Evolutionary conservation across 2,329 filamentous ascomycete genomes (phyloP).

Genomic region (Pseudogymnoascus sp.): DNA sequence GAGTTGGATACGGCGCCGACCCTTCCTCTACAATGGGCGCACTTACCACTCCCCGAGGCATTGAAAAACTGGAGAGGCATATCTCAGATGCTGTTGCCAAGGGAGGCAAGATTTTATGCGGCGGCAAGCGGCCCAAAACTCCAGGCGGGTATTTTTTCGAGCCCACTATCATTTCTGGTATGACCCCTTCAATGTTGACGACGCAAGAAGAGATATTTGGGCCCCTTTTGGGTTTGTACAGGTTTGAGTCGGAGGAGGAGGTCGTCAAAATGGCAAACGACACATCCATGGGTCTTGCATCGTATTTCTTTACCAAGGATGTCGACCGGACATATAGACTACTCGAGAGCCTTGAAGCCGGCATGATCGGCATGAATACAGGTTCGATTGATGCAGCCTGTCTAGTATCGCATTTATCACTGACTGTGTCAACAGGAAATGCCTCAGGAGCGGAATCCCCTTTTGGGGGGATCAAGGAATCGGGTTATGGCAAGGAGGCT

Average conservation of each 20-base stretch:
- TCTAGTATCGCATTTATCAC: no score
- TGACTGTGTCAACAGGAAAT: slow-evolving; percentile 22
- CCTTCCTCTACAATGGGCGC: slow-evolving; percentile 50
- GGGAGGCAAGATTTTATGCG: slow-evolving; percentile 56
- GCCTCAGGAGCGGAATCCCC: slow-evolving; percentile 16
- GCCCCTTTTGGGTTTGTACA: slow-evolving; percentile 53
- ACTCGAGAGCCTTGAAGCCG: slow-evolving; percentile 58
- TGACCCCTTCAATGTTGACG: slow-evolving; percentile 46
- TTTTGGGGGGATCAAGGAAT: slow-evolving; percentile 80
- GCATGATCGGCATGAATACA: slow-evolving; percentile 60
- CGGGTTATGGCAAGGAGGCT: slow-evolving; percentile 67
- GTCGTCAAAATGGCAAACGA: slow-evolving; percentile 50
- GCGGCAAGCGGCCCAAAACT: slow-evolving; percentile 43
- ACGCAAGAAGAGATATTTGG: slow-evolving; percentile 54
- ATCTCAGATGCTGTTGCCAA: slow-evolving; percentile 55
- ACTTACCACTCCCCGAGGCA: slow-evolving; percentile 45
- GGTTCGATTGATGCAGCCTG: slow-evolving; percentile 25
- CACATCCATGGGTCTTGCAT: slow-evolving; percentile 54
- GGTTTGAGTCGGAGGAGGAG: slow-evolving; percentile 58
- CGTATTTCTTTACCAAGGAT: slow-evolving; percentile 61
- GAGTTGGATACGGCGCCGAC: slow-evolving; percentile 52
- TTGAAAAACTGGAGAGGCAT: slow-evolving; percentile 49
- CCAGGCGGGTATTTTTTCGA: slow-evolving; percentile 59
- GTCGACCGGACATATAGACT: slow-evolving; percentile 56
- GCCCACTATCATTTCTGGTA: slow-evolving; percentile 54